Evolutionary conservation across 225 moss, liverwort and hornwort species (phyloP).

Genomic region (Straminergon stramineum): DNA sequence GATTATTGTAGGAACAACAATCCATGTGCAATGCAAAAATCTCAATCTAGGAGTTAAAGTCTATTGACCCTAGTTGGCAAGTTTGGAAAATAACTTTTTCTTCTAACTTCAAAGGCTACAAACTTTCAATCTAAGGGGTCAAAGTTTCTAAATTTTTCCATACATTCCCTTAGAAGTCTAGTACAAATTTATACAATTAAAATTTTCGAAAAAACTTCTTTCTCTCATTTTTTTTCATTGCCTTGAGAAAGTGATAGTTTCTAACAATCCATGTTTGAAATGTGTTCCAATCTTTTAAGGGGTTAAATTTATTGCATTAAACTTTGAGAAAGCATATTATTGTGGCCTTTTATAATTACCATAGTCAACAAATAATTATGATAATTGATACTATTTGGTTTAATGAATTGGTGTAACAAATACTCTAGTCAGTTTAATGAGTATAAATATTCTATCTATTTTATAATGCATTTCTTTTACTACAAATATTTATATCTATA

Average conservation of each 20-base stretch:
- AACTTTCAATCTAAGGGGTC: accelerated
- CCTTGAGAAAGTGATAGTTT: neutral
- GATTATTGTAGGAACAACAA: accelerated
- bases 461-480: neutral
- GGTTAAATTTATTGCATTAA: neutral
- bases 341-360: no score
- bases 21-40: neutral
- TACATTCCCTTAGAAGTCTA: accelerated
- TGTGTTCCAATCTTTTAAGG: neutral
- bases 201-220: neutral
- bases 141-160: neutral
- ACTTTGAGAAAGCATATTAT: no score
- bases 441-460: neutral
- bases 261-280: neutral
- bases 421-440: neutral
- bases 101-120: neutral
- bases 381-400: neutral
- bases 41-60: neutral
- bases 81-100: accelerated
- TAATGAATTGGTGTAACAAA: neutral
- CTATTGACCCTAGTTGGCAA: accelerated
- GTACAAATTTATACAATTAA: neutral
- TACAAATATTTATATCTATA: neutral
- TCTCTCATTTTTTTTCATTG: neutral
- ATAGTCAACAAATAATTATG: neutral